Conservation (phyloP, 306 rosid genomes). For the Lablab purpureus region DNA sequence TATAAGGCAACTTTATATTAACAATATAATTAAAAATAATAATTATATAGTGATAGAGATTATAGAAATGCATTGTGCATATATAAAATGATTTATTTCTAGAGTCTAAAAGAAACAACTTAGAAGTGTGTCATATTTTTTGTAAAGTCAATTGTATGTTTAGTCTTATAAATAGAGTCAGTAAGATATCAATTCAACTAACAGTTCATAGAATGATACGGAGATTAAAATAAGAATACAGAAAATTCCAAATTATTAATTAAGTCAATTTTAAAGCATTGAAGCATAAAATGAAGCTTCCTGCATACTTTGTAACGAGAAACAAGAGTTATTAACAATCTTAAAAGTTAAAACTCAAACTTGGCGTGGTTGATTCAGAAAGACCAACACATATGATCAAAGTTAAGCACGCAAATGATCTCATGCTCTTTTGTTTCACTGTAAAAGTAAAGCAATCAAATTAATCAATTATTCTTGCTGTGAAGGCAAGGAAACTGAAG, state of each 20-base stretch:
- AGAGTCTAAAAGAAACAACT: background rate
- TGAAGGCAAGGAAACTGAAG: conserved; percentile 54
- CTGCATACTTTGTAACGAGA: background rate
- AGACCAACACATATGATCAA: conserved; percentile 30
- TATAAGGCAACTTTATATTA: no score
- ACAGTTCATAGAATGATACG: background rate
- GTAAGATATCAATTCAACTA: background rate
- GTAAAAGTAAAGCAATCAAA: conserved; percentile 56
- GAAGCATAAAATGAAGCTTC: background rate
- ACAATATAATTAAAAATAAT: no score
- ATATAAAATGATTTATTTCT: background rate
- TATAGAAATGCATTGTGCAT: no score
- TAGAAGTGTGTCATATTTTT: background rate
- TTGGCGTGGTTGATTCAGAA: conserved; percentile 41
- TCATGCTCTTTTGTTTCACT: conserved; percentile 41
- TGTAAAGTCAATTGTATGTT: background rate
- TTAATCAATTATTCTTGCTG: conserved; percentile 48
- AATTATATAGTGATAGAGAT: background rate
- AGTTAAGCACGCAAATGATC: conserved; percentile 41
- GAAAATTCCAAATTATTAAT: background rate
- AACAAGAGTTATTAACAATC: background rate
- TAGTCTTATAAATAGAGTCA: background rate
- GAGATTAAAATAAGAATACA: background rate
- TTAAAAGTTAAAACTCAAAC: conserved; percentile 16
- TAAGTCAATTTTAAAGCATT: conserved; percentile 10